Evolutionary conservation across 2,329 filamentous ascomycete genomes (phyloP).

Genomic region (Drechslerella stenobrocha): DNA sequence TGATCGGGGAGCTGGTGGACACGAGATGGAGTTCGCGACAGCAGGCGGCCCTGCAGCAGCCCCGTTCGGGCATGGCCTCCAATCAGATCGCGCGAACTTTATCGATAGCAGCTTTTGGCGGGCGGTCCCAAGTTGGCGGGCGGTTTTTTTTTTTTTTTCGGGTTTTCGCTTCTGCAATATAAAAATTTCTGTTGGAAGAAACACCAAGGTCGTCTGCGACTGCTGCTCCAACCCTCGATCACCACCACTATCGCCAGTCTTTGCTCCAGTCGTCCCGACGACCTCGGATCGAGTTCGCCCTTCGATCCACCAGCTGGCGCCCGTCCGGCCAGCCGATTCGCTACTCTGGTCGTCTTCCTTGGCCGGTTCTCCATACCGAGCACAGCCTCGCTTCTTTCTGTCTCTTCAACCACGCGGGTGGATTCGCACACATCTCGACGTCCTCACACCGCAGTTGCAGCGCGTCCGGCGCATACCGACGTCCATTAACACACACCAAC

Average conservation of each 20-base stretch:
- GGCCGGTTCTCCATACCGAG: neutral
- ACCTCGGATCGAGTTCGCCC: neutral
- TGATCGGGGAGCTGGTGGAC: no score
- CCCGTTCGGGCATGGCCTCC: conserved; percentile 5
- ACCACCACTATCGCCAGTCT: neutral
- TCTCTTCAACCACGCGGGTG: neutral
- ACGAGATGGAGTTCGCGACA: conserved; percentile 13
- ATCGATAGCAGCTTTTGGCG: conserved; percentile 46
- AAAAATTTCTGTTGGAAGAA: conserved; percentile 8
- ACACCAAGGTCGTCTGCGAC: conserved; percentile 29
- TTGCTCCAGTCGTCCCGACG: neutral
- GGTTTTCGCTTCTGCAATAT: conserved; percentile 15
- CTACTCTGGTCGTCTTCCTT: neutral
- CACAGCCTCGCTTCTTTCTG: neutral
- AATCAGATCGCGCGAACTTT: conserved; percentile 27
- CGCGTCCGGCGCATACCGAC: neutral
- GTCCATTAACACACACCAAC: conserved; percentile 2
- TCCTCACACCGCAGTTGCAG: neutral
- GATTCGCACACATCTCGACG: conserved; percentile 1
- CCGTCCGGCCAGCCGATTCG: neutral
- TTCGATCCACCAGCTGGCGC: neutral
- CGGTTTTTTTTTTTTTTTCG: conserved; percentile 23
- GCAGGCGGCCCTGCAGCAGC: conserved; percentile 4
- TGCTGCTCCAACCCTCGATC: neutral
- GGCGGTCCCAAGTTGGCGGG: conserved; percentile 24